These are phyloP conservation scores for Aspergillus hancockii DNA, from an alignment of 495 filamentous ascomycete species.

Conservation along the genomic window DNA sequence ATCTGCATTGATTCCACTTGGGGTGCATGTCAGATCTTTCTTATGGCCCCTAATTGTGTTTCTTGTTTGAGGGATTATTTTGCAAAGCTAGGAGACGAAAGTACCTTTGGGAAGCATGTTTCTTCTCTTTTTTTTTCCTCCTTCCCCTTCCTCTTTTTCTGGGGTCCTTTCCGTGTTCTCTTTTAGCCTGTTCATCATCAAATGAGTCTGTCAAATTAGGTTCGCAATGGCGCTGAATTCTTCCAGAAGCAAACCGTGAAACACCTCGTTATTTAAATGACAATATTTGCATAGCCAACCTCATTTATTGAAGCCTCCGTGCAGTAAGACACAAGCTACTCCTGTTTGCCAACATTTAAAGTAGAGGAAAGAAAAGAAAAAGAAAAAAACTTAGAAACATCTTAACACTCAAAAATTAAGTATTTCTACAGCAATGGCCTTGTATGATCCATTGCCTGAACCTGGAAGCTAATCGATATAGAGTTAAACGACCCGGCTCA, in stretches of 20 bases:
- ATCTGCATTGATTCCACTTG: conserved; percentile 14
- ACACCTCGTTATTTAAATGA: not conserved
- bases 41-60: not conserved
- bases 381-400: not conserved
- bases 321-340: not conserved
- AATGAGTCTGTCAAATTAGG: not conserved
- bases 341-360: not conserved
- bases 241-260: not conserved
- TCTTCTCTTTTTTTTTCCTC: conserved; percentile 1
- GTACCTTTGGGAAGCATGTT: not conserved
- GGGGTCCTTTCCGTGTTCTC: no score
- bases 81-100: not conserved
- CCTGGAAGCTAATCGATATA: not conserved
- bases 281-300: not conserved
- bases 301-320: conserved; percentile 2
- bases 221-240: not conserved
- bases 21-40: conserved; percentile 16
- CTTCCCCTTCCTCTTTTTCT: not conserved
- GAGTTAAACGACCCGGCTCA: not conserved
- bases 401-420: not conserved
- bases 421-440: not conserved
- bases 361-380: no score
- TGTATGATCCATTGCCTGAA: not conserved
- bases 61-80: not conserved
- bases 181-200: not conserved